Conservation (phyloP, 768 basidiomycete species). For the Mycena rebaudengoi region DNA sequence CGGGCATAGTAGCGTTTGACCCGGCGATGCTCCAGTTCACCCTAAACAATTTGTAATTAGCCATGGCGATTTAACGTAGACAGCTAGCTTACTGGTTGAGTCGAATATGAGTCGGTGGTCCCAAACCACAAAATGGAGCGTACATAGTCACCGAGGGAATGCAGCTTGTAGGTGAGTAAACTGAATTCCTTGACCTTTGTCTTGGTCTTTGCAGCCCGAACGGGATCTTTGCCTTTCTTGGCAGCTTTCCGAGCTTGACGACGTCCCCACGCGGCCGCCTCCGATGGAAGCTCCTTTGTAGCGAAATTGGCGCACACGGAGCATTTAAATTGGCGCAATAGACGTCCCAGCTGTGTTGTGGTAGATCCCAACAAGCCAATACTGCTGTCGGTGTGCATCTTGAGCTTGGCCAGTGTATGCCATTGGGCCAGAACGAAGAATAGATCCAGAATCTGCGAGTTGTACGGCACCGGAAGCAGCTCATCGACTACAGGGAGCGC, state of each 20-base stretch:
- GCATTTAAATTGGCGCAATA: constrained; percentile 32
- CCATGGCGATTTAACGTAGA: neutral
- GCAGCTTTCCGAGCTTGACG: constrained; percentile 6
- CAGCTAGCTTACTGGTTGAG: constrained; percentile 22
- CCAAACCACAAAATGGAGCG: constrained; percentile 20
- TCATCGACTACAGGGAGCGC: no score
- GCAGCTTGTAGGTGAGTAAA: constrained; percentile 31
- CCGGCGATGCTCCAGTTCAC: no score
- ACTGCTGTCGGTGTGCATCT: constrained; percentile 37
- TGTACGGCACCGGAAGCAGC: no score
- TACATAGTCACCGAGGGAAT: constrained; percentile 35
- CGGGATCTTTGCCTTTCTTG: neutral
- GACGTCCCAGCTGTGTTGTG: constrained; percentile 31
- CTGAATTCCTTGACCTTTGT: constrained; percentile 9
- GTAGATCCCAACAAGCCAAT: constrained; percentile 25
- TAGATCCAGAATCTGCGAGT: no score
- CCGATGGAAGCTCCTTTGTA: constrained; percentile 37
- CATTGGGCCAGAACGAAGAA: no score
- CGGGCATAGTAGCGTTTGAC: no score
- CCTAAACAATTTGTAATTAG: no score
- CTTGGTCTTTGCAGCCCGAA: neutral
- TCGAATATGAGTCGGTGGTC: constrained; percentile 12
- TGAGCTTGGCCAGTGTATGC: constrained; percentile 45
- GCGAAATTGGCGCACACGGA: constrained; percentile 29
- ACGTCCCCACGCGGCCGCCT: constrained; percentile 25